A percentile compares a stretch with the other conserved stretches of the same genome.
Conservation (phyloP, 345 rosid genomes). For the Ricinus communis region DNA sequence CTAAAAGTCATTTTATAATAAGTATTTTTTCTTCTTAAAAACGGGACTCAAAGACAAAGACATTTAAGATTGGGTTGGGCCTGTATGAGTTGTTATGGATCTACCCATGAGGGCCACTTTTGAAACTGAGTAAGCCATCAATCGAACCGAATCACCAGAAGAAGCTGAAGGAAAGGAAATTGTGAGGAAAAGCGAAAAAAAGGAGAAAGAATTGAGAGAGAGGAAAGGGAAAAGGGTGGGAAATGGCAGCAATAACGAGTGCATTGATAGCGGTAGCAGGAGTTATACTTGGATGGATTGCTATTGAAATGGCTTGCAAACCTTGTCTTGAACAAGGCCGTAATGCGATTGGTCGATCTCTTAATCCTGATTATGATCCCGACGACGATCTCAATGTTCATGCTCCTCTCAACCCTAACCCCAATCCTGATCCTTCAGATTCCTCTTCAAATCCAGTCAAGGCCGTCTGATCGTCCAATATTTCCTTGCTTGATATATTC, state of each 20-base stretch:
- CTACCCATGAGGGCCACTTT: too few species aligned
- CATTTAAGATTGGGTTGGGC: too few species aligned
- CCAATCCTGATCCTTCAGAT: neutral
- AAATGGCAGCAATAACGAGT: constrained; percentile 62
- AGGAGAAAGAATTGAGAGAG: too few species aligned
- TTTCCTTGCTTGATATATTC: neutral
- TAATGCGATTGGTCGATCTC: constrained; percentile 73
- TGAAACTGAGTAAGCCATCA: too few species aligned
- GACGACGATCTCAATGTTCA: constrained; percentile 43
- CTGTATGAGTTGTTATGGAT: too few species aligned
- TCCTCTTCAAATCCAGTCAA: constrained; percentile 5
- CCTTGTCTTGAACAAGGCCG: constrained; percentile 76
- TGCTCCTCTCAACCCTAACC: constrained; percentile 42
- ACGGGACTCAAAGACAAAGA: too few species aligned
- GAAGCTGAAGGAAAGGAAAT: too few species aligned
- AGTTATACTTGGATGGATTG: constrained; percentile 70
- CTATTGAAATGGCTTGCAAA: constrained; percentile 82
- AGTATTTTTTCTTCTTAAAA: too few species aligned
- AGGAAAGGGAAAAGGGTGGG: too few species aligned
- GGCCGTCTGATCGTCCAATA: neutral
- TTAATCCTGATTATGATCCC: constrained; percentile 77
- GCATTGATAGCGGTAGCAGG: constrained; percentile 72
- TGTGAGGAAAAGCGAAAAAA: too few species aligned
- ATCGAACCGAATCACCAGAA: too few species aligned
- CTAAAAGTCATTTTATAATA: too few species aligned